Evolutionary conservation across 495 filamentous ascomycete genomes (phyloP).

Genomic region (Xylaria palmicola): DNA sequence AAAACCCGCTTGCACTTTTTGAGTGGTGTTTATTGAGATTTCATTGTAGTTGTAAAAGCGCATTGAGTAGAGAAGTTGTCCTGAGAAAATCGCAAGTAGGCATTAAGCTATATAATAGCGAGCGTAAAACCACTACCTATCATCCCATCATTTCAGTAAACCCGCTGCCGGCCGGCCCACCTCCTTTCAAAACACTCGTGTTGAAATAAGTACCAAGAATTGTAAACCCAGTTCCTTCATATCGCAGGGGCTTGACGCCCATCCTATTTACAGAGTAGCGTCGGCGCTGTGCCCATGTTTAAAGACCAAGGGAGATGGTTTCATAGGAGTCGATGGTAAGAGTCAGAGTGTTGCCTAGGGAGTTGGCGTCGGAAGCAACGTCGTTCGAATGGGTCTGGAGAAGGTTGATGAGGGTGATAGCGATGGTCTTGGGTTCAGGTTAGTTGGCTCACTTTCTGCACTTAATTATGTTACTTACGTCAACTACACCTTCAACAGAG

Average conservation of each 20-base stretch:
- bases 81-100: background rate
- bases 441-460: background rate
- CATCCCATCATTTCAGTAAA: background rate
- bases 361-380: constrained; percentile 7
- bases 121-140: background rate
- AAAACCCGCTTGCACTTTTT: too few species aligned
- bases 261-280: background rate
- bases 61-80: too few species aligned
- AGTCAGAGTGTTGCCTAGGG: constrained; percentile 14
- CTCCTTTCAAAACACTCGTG: background rate
- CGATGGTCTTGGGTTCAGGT: constrained; percentile 11
- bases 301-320: background rate
- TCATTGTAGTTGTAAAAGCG: too few species aligned
- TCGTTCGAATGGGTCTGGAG: constrained; percentile 2
- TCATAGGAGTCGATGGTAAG: constrained; percentile 13
- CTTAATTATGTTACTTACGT: constrained; percentile 16
- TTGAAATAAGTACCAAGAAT: background rate
- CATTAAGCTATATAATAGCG: background rate
- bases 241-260: background rate
- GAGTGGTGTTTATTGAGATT: too few species aligned
- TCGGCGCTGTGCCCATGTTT: background rate
- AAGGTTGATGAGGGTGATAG: constrained; percentile 13
- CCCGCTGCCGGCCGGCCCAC: background rate
- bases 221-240: background rate
- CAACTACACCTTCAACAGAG: constrained; percentile 20